Conservation (phyloP, 495 filamentous ascomycete genomes). For the Hyaloscypha bicolor region DNA sequence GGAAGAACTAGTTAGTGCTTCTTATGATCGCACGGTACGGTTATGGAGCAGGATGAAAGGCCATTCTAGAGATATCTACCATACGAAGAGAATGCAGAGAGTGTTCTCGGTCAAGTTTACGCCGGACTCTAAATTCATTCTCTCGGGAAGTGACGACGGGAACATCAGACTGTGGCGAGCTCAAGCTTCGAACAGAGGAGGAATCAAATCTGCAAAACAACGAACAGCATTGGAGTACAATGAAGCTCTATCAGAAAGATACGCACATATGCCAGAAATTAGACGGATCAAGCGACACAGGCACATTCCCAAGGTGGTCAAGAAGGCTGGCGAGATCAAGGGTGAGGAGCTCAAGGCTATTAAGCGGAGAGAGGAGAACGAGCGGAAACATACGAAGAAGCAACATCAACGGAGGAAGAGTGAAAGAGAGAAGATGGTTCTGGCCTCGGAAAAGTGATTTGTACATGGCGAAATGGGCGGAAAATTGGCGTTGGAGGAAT, state of each 20-base stretch:
- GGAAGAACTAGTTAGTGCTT: constrained; percentile 87
- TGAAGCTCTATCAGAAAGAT: constrained; percentile 78
- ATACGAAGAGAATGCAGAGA: constrained; percentile 96
- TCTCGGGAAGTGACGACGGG: constrained; percentile 87
- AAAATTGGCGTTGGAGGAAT: constrained; percentile 22
- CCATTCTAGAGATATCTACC: constrained; percentile 90
- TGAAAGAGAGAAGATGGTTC: constrained; percentile 92
- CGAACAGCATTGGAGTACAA: constrained; percentile 92
- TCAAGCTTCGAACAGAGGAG: constrained; percentile 81
- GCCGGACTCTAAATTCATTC: constrained; percentile 83
- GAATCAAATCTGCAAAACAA: constrained; percentile 81
- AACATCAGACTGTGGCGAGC: constrained; percentile 92
- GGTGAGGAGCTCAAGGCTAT: constrained; percentile 81
- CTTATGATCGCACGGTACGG: constrained; percentile 80
- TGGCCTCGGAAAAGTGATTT: constrained; percentile 48
- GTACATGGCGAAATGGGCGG: constrained; percentile 1
- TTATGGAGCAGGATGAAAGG: constrained; percentile 81
- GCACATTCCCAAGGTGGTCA: constrained; percentile 90
- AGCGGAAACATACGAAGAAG: constrained; percentile 87
- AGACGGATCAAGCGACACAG: constrained; percentile 85
- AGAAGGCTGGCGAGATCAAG: constrained; percentile 98
- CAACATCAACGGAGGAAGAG: constrained; percentile 67
- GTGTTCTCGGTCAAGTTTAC: constrained; percentile 88
- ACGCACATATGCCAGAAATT: constrained; percentile 95
- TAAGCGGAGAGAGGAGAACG: constrained; percentile 91